Evolutionary conservation across 345 rosid species (phyloP).

Genomic region (Noccaea bulbosa): DNA sequence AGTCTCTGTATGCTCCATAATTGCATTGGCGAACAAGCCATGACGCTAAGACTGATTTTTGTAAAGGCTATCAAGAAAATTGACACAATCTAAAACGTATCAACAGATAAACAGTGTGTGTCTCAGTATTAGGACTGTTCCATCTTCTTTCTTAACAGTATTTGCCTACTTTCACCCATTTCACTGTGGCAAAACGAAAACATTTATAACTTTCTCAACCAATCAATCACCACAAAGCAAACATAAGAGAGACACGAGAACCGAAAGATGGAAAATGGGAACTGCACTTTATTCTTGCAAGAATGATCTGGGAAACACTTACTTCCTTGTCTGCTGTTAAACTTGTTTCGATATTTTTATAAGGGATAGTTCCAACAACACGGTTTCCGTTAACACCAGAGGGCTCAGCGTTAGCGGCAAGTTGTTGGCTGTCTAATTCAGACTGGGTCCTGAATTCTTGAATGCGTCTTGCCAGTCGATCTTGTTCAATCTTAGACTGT

Average conservation of each 20-base stretch:
- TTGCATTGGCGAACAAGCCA: constrained; percentile 10
- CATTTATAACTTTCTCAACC: constrained; percentile 1
- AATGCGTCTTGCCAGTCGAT: constrained; percentile 83
- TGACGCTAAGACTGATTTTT: background rate
- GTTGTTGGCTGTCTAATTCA: constrained; percentile 64
- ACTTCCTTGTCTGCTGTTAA: constrained; percentile 71
- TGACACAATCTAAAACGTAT: constrained; percentile 1
- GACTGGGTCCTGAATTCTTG: constrained; percentile 91
- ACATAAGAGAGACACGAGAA: background rate
- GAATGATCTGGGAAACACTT: constrained; percentile 36
- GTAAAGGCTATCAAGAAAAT: background rate
- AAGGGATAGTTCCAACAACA: constrained; percentile 52
- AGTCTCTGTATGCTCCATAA: constrained; percentile 17
- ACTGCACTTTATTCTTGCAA: background rate
- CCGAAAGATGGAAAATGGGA: constrained; percentile 3
- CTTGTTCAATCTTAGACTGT: constrained; percentile 74
- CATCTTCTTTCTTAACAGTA: constrained; percentile 18
- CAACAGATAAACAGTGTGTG: background rate
- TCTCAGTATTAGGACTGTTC: background rate
- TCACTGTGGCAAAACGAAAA: background rate
- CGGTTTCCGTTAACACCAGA: constrained; percentile 50
- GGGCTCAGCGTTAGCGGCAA: constrained; percentile 52
- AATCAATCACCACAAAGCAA: constrained; percentile 9
- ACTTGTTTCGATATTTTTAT: constrained; percentile 60
- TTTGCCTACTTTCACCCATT: constrained; percentile 8